Evolutionary conservation across 306 rosid species (phyloP), one percentile per base, ranked within the genome.

Genomic region (Castanopsis chinensis): DNA sequence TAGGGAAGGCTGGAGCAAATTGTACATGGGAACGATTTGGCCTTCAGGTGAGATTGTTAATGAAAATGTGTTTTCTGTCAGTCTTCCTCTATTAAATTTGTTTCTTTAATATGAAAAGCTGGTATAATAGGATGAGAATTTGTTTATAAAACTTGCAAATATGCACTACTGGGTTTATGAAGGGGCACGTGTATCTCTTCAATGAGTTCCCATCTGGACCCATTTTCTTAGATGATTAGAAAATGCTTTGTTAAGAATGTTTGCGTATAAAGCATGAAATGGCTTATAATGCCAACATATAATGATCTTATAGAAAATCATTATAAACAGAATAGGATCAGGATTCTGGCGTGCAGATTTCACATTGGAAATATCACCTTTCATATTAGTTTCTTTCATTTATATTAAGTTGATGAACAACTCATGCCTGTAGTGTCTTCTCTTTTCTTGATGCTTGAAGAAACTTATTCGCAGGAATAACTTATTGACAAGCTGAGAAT

Each of bases 1-100:
- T 76, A 45, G 98, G 97, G 33, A 95, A 86, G 85, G 91, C 97
- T 54, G 99, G 99, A 76, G 73, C 91, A 17, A 93, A 90, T 81
- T 95, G 99, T 86, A 82, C 89, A 61, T 84, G 86, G 89, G 85
- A 81, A 76, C 86, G 86, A 84, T 85, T 89, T 85, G 43, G 21
- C 76, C 98, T 95, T 77, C 98, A 93, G 99, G 99, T 95, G 84
- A 37, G 81, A 74, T 70, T 78, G 30, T 69, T 76, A 73, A 70
- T 80, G 72, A 71, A 57, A 72, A 30, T 71, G 45, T 32, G 35
- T 41, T 52, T 61, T 80, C 74, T 83, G 21, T 13, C 53, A 49
- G 17, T 49, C 53, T 49, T 49, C 71, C 68, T 54, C 59, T 78
- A 28, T 54, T 70, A 69, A 18, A 32, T 80, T 84, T 30, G 20